Base-by-base conservation (phyloP, 805 yeast species). In the Candida maesae region DNA sequence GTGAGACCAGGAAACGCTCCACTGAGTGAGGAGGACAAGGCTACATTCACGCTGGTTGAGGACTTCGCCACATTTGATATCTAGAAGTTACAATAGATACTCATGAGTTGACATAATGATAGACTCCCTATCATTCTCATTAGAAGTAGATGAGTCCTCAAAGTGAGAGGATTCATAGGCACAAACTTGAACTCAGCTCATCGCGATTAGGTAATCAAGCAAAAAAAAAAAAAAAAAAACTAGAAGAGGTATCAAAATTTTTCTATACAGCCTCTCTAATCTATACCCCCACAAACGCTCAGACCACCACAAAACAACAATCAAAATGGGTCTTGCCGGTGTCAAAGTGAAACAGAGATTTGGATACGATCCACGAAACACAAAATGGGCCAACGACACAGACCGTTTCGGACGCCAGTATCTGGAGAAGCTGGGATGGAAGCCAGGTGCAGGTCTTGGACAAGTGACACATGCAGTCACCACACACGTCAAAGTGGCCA, bases 351-450 rank as follows among this genome's bases (percentile, higher is more conserved):
- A 85, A 56, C 95, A 85, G 55, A 74, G 93, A 56, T 83, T 90
- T 60, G 97, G 98, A 10, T 65, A 73, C 27, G 99, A 91, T 65
- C 99, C 99, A 14, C 71, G 98, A 57, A 91, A 91, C 57, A 90
- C 96, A 1, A 76, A 79, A 46, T 91, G 99, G 99, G 83, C 96
- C 19, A 88, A 88, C 57, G 86, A 87, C 54, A 79, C 82, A 0
- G 68, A 71, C 4, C 66, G 96, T 38, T 91, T 91, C 56, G 99
- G 99, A 0, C 96, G 85, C 60, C 78, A 83, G 55, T 89, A 89
- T 61, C 62, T 91, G 45, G 79, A 79, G 47, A 81, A 78, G 51
- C 68, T 81, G 58, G 99, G 99, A 14, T 91, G 99, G 99, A 73
- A 70, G 38, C 95, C 95, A 2, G 99, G 99, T 15, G 67, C 70